Percentiles rank a stretch among this genome's conserved stretches.
phyloP scores from a whole-genome alignment of 148 eudicot species.

The Heliosperma pusillum region DNA sequence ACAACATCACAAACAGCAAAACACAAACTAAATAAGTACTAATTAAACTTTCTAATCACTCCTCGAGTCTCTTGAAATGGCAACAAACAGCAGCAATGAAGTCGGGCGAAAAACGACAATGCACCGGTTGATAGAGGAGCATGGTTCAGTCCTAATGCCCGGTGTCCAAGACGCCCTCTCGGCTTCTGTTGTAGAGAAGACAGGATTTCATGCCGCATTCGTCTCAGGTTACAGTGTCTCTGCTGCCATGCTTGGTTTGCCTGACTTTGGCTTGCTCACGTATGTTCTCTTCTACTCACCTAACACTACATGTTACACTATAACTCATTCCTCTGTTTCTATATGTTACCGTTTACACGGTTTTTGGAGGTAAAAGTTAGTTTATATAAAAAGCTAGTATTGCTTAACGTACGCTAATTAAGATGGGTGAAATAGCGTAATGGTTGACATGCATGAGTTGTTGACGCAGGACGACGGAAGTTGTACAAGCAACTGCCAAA shows the following conservation, averaged over 20 bases:
- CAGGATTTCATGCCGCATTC: conserved; percentile 19
- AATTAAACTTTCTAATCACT: not conserved
- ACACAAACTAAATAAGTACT: no score
- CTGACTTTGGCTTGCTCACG: conserved; percentile 27
- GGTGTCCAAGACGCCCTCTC: conserved; percentile 19
- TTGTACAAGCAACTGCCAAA: conserved; percentile 14
- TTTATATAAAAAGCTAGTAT: no score
- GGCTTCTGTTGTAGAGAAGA: conserved; percentile 8
- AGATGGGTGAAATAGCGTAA: no score
- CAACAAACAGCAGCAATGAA: not conserved
- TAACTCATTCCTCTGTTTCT: no score
- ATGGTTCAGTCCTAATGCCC: conserved; percentile 15
- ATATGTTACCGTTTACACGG: no score
- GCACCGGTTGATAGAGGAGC: conserved; percentile 24
- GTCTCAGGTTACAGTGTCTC: conserved; percentile 21
- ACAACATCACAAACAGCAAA: not conserved
- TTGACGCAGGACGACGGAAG: conserved; percentile 20
- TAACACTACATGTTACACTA: no score
- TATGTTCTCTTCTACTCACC: not conserved
- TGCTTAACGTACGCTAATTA: no score
- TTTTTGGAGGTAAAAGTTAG: no score
- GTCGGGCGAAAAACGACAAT: conserved; percentile 14
- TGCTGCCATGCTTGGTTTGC: conserved; percentile 23
- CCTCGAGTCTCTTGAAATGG: not conserved
- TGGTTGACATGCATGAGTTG: not conserved